A percentile compares a stretch with the other conserved stretches of the same genome.
These are phyloP conservation scores for Gonium pectorale DNA, from an alignment of 139 green algal genomes.

Conservation along the genomic window DNA sequence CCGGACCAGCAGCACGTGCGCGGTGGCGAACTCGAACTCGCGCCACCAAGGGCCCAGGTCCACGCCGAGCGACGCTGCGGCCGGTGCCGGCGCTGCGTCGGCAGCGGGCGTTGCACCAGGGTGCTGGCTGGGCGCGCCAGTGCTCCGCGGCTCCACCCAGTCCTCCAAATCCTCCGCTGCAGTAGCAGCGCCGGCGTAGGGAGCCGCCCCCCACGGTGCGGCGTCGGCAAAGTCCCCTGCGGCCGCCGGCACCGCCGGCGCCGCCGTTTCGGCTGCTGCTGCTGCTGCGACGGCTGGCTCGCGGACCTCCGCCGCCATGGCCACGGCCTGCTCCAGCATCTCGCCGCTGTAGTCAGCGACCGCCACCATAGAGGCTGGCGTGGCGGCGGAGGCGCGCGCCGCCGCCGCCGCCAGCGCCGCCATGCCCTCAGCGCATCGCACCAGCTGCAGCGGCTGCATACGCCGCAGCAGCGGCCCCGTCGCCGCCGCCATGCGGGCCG, in stretches of 20 bases:
- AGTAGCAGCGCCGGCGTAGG: neutral
- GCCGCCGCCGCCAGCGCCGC: slow-evolving; percentile 8
- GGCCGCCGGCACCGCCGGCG: neutral
- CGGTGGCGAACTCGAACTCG: neutral
- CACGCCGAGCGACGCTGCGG: neutral
- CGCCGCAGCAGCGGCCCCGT: slow-evolving; percentile 3
- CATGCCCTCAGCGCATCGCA: slow-evolving; percentile 34
- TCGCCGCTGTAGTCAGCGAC: no score
- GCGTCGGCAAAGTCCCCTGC: neutral
- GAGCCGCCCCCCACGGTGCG: neutral
- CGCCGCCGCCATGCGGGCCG: slow-evolving; percentile 1
- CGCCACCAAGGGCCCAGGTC: slow-evolving; percentile 11
- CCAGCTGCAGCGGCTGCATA: slow-evolving; percentile 3
- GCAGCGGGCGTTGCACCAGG: neutral
- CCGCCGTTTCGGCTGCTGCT: neutral
- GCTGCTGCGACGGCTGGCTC: neutral
- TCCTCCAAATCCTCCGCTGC: neutral
- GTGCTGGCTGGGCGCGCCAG: neutral
- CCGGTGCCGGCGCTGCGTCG: neutral
- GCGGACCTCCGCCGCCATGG: neutral
- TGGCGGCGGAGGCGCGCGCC: neutral
- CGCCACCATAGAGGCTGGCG: no score
- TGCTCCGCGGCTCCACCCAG: neutral
- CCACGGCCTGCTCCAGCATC: no score
- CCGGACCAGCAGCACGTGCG: neutral